phyloP scores from a whole-genome alignment of 768 basidiomycete genomes.

The Agrocybe pediades region DNA sequence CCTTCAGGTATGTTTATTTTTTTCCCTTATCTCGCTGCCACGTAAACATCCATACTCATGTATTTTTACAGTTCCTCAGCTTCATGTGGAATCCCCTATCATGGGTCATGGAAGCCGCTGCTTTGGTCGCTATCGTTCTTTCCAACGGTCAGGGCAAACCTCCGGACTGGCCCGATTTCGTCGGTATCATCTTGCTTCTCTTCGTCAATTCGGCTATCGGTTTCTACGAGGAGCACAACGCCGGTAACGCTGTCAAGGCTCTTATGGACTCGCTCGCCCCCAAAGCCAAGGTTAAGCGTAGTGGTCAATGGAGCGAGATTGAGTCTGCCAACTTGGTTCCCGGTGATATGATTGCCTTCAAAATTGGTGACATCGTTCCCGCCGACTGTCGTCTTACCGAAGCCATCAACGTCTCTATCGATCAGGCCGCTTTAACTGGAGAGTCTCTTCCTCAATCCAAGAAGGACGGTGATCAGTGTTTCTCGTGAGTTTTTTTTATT shows the following conservation, averaged over 20 bases:
- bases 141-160: constrained; percentile 88
- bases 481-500: constrained; percentile 70
- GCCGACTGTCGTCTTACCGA: constrained; percentile 97
- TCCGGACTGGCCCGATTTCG: constrained; percentile 97
- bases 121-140: constrained; percentile 90
- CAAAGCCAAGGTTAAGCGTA: constrained; percentile 93
- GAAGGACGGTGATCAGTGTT: constrained; percentile 94
- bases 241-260: constrained; percentile 98
- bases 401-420: constrained; percentile 96
- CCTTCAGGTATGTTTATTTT: constrained; percentile 64
- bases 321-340: constrained; percentile 90
- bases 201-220: constrained; percentile 96
- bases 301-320: constrained; percentile 84
- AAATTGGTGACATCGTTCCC: constrained; percentile 98
- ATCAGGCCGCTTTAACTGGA: constrained; percentile 97
- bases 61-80: constrained; percentile 67
- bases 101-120: constrained; percentile 99
- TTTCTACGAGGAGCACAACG: constrained; percentile 97
- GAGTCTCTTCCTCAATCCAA: constrained; percentile 94
- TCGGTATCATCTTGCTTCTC: constrained; percentile 90
- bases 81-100: constrained; percentile 99
- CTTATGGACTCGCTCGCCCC: constrained; percentile 99
- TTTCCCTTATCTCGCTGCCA: constrained; percentile 1
- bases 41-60: not conserved
- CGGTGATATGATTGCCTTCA: constrained; percentile 96